These are phyloP conservation scores for Myrica gale DNA, from an alignment of 306 rosid species.

Conservation along the genomic window DNA sequence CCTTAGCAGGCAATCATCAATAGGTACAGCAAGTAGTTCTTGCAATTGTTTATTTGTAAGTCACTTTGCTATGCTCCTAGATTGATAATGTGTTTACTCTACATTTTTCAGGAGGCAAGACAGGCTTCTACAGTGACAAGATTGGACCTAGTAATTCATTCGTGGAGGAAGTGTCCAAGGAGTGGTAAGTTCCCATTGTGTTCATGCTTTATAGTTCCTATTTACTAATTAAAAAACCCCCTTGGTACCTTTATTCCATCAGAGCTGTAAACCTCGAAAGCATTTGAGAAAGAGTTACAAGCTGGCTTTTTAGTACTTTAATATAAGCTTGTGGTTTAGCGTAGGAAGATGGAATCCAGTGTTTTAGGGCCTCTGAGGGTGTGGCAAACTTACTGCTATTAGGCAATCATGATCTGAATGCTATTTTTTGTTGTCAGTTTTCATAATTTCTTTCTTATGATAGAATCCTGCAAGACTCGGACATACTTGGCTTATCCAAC, in stretches of 20 bases:
- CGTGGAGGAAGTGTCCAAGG: conserved; percentile 42
- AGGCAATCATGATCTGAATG: neutral
- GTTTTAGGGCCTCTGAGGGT: neutral
- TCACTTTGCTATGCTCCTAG: neutral
- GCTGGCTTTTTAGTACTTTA: neutral
- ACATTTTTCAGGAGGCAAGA: conserved; percentile 30
- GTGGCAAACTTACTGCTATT: neutral
- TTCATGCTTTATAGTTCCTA: neutral
- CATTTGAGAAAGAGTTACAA: neutral
- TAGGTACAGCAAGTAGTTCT: conserved; percentile 37
- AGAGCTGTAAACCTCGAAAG: neutral
- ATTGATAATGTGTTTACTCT: neutral
- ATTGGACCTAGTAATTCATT: conserved; percentile 32
- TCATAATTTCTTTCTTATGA: neutral
- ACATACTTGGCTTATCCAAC: neutral
- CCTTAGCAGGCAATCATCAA: conserved; percentile 37
- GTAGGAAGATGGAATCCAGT: neutral
- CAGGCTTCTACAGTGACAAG: conserved; percentile 36
- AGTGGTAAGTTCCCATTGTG: conserved; percentile 35
- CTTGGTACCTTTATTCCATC: neutral
- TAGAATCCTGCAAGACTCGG: neutral
- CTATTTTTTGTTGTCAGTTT: neutral
- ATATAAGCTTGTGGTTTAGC: neutral
- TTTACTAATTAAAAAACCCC: neutral
- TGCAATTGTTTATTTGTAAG: neutral